phyloP scores from a whole-genome alignment of 257 asterid species.

The Petunia axillaris region DNA sequence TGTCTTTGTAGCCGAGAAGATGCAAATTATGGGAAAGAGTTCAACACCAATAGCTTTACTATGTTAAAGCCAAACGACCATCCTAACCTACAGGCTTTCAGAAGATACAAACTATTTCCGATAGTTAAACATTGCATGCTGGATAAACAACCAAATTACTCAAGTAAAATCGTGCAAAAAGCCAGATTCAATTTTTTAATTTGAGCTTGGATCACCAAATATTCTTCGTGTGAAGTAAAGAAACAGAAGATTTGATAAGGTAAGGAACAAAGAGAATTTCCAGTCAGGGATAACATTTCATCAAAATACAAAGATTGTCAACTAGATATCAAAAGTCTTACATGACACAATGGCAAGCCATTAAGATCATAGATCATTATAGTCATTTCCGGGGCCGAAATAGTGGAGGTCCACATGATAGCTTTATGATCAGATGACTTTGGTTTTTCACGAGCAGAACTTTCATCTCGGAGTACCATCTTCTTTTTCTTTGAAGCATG shows the following conservation, averaged over 20 bases:
- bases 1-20: constrained; percentile 11
- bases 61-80: constrained; percentile 5
- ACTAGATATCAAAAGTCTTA: constrained; percentile 43
- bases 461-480: constrained; percentile 52
- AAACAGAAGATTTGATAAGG: neutral
- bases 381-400: constrained; percentile 94
- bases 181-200: neutral
- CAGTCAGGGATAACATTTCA: neutral
- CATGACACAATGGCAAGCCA: constrained; percentile 81
- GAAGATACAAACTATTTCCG: neutral
- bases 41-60: neutral
- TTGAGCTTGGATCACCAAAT: constrained; percentile 1
- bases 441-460: constrained; percentile 55
- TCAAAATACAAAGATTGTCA: constrained; percentile 15
- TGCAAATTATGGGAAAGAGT: constrained; percentile 17
- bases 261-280: constrained; percentile 8
- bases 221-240: constrained; percentile 13
- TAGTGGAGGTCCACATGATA: constrained; percentile 91
- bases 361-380: constrained; percentile 74
- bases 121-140: constrained; percentile 3
- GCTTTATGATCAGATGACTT: constrained; percentile 61
- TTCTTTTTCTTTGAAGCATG: constrained; percentile 66
- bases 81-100: constrained; percentile 6
- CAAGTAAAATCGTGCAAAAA: constrained; percentile 8
- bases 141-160: constrained; percentile 16